Evolutionary conservation across 2,329 filamentous ascomycete genomes (phyloP).

Genomic region (Fusarium sp.): DNA sequence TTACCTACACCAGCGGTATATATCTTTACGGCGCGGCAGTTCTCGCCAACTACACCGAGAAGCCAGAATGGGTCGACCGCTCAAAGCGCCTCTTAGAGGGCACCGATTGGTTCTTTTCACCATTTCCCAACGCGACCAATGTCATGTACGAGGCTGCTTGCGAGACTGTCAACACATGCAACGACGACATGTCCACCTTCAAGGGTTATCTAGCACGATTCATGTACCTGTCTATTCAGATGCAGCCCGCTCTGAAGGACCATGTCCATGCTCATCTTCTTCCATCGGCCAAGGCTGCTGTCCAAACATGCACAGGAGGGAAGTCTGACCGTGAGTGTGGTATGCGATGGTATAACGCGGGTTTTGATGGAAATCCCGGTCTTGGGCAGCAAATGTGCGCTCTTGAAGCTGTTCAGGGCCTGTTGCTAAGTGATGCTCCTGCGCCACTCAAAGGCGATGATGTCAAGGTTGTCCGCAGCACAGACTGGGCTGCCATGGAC

Average conservation of each 20-base stretch:
- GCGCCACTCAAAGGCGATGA: conserved; percentile 58
- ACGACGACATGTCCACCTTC: conserved; percentile 72
- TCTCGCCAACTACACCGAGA: conserved; percentile 68
- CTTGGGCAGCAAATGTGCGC: conserved; percentile 73
- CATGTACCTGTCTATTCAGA: conserved; percentile 66
- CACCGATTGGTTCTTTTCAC: conserved; percentile 63
- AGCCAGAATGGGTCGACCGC: conserved; percentile 63
- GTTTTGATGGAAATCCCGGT: conserved; percentile 63
- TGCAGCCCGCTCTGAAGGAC: conserved; percentile 63
- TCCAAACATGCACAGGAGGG: conserved; percentile 65
- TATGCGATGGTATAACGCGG: conserved; percentile 68
- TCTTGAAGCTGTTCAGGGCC: conserved; percentile 69
- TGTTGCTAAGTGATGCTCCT: conserved; percentile 56
- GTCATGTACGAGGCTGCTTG: conserved; percentile 75
- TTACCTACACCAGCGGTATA: conserved; percentile 72
- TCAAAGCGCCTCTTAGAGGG: conserved; percentile 62
- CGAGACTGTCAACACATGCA: conserved; percentile 65
- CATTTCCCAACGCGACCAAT: conserved; percentile 60
- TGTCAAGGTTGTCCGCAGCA: conserved; percentile 55
- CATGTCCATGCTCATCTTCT: conserved; percentile 59
- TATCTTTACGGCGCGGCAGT: conserved; percentile 72
- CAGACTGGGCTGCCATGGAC: conserved; percentile 32
- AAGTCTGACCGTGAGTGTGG: conserved; percentile 63
- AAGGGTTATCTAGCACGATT: conserved; percentile 74
- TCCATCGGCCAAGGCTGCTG: conserved; percentile 65